Evolutionary conservation across 2,329 filamentous ascomycete species (phyloP).

Genomic region (Colletotrichum sp.): DNA sequence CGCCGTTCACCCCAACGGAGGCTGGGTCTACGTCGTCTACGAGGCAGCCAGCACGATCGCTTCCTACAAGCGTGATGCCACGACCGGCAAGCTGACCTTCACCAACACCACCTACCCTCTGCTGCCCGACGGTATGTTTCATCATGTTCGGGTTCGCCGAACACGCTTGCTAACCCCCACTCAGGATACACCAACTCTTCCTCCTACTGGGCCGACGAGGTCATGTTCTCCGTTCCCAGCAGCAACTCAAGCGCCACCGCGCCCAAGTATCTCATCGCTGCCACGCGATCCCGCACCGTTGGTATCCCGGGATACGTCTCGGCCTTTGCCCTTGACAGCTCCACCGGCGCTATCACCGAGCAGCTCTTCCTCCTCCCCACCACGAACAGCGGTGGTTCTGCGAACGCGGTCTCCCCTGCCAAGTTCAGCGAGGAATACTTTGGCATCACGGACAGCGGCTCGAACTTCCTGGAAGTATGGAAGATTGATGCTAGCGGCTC

Average conservation of each 20-base stretch:
- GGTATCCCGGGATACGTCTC: slow-evolving; percentile 35
- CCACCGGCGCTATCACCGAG: slow-evolving; percentile 28
- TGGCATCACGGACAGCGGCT: slow-evolving; percentile 37
- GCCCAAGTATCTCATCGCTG: slow-evolving; percentile 8
- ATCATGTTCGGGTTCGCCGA: not conserved
- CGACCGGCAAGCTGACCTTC: not conserved
- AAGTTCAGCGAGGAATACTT: slow-evolving; percentile 35
- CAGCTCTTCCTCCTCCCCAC: slow-evolving; percentile 35
- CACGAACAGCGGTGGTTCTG: slow-evolving; percentile 35
- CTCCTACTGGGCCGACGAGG: slow-evolving; percentile 10
- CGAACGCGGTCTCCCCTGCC: slow-evolving; percentile 37
- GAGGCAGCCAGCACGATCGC: slow-evolving; percentile 29
- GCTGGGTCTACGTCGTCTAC: slow-evolving; percentile 31
- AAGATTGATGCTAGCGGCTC: slow-evolving; percentile 26
- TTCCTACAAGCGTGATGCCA: slow-evolving; percentile 26
- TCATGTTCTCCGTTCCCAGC: slow-evolving; percentile 3
- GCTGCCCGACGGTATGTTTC: slow-evolving; percentile 8
- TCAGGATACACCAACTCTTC: slow-evolving; percentile 5
- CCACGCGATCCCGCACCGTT: slow-evolving; percentile 15
- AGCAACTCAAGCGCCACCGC: not conserved
- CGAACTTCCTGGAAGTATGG: slow-evolving; percentile 39
- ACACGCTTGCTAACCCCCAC: not conserved
- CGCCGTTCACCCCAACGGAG: slow-evolving; percentile 29
- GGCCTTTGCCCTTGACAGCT: slow-evolving; percentile 30
- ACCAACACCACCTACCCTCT: slow-evolving; percentile 19